Evolutionary conservation across 176 grass and related monocot genomes (phyloP), one percentile per base, ranked within the genome.

Genomic region (Dendrocalamus sinicus): DNA sequence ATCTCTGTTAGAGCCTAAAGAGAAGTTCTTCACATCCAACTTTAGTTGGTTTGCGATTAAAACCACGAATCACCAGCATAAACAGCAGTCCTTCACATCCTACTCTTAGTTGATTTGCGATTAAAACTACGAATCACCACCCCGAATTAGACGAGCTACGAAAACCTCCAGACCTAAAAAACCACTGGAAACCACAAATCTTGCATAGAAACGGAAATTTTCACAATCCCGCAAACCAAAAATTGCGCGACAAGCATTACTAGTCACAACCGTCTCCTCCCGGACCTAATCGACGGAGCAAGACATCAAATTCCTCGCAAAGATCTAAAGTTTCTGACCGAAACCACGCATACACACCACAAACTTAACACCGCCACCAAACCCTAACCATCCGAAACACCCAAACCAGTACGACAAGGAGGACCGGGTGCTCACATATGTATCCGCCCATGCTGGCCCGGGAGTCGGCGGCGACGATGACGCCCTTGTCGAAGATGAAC

Each of bases 371-470:
- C 46, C 8, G 8, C 14, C 22, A 24, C 50, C 53, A 83, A 87
- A 83, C 73, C 80, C 79, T 83, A 83, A 46, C 26, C 11, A 22
- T 7, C 20, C 76, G 16, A 12, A 62, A 57, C 23, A 61, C 11
- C 47, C 24, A 22, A 30, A 60, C 7, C 40, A 39, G 37, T 39
- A 39, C n/a, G 15, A 50, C 22, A 63, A 45, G 48, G 20, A 75
- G 19, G 48, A 32, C 16, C 15, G 20, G 76, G 5, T 35, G 61
- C 95, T 95, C 69, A 98, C 95, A 98, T 62, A 98, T 98, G 79
- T 98, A 95, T 55, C 93, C 95, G 79, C 93, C 95, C 95, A 98
- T 98, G 89, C 92, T 98, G 73, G 95, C 95, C 9, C 95, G 67
- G 52, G 95, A 98, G 83, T 98, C 93, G n/a, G 95, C 93, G 12